Base-by-base conservation (phyloP, 352 stramenopile species). In the Globisporangium lucens region DNA sequence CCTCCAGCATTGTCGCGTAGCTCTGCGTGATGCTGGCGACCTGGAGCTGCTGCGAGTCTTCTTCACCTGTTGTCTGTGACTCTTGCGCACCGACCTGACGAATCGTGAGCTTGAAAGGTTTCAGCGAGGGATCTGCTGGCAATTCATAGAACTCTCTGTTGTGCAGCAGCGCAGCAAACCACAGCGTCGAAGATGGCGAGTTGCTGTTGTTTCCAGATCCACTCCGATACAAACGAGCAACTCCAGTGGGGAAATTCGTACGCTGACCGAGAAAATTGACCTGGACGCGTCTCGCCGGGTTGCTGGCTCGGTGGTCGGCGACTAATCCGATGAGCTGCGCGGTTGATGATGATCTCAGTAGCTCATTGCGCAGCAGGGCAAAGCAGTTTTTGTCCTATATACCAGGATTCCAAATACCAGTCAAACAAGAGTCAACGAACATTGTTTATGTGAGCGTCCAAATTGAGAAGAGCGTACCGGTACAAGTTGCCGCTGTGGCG, bases 301-400 rank as follows among this genome's bases (percentile, higher is more conserved):
- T 74, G 43, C 43, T 78, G 43, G 72, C 75, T 56, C 79, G 79
- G 30, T 88, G 79, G 52, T 89, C 81, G 0, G 76, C 65, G 17
- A 88, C 76, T 22, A 89, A 69, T 6, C 82, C 79, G 1, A 90
- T 71, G 41, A 90, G 20, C 33, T 83, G 64, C 10, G 63, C 63
- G 62, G 15, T 56, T 49, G 33, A 61, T 1, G 63, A 29, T 6
- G 36, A 53, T 69, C 27, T 60, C 43, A 63, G 58, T 33, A 88
- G 65, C 17, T 64, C 65, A 4, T 80, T 63, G 0, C 66, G 61
- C 22, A 89, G 69, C 27, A 75, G 55, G 8, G 53, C 51, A 56
- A 85, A 88, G 66, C 81, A 88, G 52, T 75, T 56, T 52, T 89
- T 89, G 66, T 89, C 81, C 81, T 89, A 51, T 27, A 1, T 15